Conservation (phyloP, 2,329 filamentous ascomycete genomes). For the Penicillium sp. region DNA sequence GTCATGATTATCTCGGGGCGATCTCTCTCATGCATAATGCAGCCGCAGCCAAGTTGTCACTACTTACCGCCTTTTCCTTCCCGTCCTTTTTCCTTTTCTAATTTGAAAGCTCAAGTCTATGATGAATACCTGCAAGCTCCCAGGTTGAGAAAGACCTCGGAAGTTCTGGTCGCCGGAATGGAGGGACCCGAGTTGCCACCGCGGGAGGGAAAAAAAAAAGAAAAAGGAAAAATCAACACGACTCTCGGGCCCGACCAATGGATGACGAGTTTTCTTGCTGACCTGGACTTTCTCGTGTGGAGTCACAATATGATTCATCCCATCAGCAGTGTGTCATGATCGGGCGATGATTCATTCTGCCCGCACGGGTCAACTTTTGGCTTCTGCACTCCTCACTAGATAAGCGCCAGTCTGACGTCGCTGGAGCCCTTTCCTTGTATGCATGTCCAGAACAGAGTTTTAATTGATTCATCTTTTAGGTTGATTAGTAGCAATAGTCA, state of each 20-base stretch:
- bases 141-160: not conserved
- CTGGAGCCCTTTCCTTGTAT: not conserved
- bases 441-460: not conserved
- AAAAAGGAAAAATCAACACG: conserved; percentile 6
- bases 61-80: conserved; percentile 21
- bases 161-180: not conserved
- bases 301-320: conserved; percentile 25
- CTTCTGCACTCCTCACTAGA: conserved; percentile 2
- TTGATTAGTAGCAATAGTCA: not conserved
- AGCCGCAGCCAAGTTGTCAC: conserved; percentile 13
- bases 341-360: conserved; percentile 20
- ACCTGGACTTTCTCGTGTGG: not conserved
- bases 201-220: not conserved
- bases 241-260: conserved; percentile 16
- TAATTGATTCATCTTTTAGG: too few relatives aligned
- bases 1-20: not conserved
- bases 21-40: conserved; percentile 23
- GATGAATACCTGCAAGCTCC: conserved; percentile 3
- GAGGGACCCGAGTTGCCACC: conserved; percentile 22
- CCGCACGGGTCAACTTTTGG: conserved; percentile 16
- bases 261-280: not conserved
- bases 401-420: not conserved
- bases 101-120: not conserved
- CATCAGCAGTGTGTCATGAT: conserved; percentile 11
- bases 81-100: not conserved